phyloP scores from a whole-genome alignment of 169 alveolate genomes.

The Amoebophrya sp. region DNA sequence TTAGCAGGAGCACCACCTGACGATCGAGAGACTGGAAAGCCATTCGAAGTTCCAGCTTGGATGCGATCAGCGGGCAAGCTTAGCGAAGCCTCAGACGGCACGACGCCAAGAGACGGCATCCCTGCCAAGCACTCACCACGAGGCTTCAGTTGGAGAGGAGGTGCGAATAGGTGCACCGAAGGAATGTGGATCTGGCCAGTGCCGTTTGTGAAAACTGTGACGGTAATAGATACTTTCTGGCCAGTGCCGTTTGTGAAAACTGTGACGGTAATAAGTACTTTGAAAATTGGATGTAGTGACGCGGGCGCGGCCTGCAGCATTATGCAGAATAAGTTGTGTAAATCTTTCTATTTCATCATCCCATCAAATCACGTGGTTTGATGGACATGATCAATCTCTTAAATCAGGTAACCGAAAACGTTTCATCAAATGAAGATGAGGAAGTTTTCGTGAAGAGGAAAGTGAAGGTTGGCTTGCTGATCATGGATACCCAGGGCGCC shows the following conservation, averaged over 20 bases:
- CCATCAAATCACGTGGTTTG: no score
- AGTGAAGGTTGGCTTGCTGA: slow-evolving; percentile 19
- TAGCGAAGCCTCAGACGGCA: not conserved
- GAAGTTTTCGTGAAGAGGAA: slow-evolving; percentile 12
- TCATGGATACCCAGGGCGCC: slow-evolving; percentile 36
- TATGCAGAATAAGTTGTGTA: no score
- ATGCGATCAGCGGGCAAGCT: slow-evolving; percentile 18
- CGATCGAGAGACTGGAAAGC: no score
- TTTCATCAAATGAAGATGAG: not conserved
- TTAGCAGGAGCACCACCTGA: no score
- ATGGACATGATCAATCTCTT: no score
- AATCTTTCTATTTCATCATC: no score
- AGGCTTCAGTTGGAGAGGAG: slow-evolving; percentile 20
- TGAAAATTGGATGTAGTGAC: no score
- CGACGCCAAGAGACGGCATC: not conserved
- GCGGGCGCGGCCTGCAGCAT: no score
- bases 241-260: slow-evolving; percentile 26
- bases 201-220: slow-evolving; percentile 22
- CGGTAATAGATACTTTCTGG: slow-evolving; percentile 17
- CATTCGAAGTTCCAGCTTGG: no score
- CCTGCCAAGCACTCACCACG: not conserved
- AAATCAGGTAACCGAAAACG: no score
- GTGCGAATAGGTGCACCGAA: slow-evolving; percentile 31
- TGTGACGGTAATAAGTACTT: not conserved
- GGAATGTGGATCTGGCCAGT: slow-evolving; percentile 36